Conservation (phyloP, 2,329 filamentous ascomycete genomes). For the Colletotrichum sp. region DNA sequence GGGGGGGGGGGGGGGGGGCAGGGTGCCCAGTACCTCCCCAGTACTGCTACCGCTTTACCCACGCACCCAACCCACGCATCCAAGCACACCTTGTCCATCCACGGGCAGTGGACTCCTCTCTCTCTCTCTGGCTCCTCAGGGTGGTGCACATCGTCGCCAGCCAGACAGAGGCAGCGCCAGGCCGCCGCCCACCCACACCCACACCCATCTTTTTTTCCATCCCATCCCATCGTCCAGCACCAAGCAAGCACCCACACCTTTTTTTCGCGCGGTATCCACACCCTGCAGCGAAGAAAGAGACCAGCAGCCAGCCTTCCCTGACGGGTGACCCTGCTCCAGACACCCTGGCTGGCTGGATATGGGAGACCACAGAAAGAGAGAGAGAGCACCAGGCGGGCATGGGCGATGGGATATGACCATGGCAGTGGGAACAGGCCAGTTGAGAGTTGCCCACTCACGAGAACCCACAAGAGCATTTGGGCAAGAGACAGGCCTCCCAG, state of each 20-base stretch:
- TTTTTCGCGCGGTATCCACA: background rate
- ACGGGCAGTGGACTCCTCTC: background rate
- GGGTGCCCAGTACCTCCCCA: background rate
- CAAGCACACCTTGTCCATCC: background rate
- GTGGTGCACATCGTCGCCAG: background rate
- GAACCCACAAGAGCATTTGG: background rate
- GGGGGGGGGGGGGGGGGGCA: too few relatives aligned
- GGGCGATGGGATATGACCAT: background rate
- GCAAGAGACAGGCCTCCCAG: background rate
- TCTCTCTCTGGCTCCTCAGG: background rate
- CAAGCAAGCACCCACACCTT: background rate
- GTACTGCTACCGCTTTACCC: conserved; percentile 5
- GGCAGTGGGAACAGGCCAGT: background rate
- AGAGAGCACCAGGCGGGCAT: background rate
- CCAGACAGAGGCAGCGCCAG: background rate
- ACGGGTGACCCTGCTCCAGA: conserved; percentile 15
- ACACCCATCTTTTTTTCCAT: background rate
- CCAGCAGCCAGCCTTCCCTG: conserved; percentile 16
- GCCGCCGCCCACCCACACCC: background rate
- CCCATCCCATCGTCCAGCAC: background rate
- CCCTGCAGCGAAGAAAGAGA: conserved; percentile 5
- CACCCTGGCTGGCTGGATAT: background rate
- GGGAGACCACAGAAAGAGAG: background rate
- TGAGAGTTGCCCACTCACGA: background rate
- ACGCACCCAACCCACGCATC: background rate